Evolutionary conservation across 148 eudicot genomes (phyloP).

Genomic region (Selenicereus undatus): DNA sequence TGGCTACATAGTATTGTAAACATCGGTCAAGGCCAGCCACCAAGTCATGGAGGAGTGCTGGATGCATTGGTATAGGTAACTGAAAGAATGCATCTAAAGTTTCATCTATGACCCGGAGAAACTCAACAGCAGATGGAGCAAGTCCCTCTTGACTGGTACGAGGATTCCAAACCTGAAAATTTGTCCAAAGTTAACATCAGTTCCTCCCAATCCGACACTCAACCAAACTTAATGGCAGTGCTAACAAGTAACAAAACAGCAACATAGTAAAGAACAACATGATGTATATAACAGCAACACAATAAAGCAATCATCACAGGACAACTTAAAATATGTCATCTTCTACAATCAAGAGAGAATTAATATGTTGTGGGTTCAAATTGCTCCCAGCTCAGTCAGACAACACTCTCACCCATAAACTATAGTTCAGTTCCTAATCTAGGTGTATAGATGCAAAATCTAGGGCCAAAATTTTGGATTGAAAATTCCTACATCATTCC

Average conservation of each 20-base stretch:
- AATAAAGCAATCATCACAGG: background rate
- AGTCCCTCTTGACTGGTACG: constrained; percentile 70
- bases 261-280: background rate
- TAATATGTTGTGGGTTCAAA: no score
- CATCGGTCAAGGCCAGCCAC: constrained; percentile 84
- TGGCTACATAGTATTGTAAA: constrained; percentile 70
- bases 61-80: constrained; percentile 96
- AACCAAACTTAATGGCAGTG: background rate
- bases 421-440: background rate
- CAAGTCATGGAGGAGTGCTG: constrained; percentile 82
- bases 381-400: background rate
- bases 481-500: background rate
- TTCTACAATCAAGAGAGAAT: no score
- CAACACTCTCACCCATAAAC: background rate
- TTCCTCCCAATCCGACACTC: background rate
- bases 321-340: background rate
- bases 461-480: background rate
- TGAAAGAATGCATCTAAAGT: constrained; percentile 82
- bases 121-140: constrained; percentile 87
- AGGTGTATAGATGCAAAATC: background rate
- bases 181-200: background rate
- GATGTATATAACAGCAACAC: background rate
- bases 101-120: constrained; percentile 65
- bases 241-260: background rate
- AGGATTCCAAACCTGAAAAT: constrained; percentile 78